phyloP scores from a whole-genome alignment of 2,329 filamentous ascomycete species.

The Curvularia spicifera region DNA sequence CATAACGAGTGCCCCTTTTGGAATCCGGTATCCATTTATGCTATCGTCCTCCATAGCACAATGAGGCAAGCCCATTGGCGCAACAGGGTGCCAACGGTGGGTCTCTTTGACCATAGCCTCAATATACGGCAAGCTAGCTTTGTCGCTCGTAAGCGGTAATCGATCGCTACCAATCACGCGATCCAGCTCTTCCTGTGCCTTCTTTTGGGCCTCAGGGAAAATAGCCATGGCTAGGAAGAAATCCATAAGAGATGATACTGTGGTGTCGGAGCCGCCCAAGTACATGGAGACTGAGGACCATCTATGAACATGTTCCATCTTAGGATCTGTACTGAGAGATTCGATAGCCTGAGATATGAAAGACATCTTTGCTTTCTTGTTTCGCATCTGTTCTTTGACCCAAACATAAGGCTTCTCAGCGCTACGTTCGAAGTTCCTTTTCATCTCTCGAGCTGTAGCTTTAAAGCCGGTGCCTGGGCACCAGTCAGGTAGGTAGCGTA shows the following conservation, averaged over 20 bases:
- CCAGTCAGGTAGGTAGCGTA: constrained; percentile 55
- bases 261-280: constrained; percentile 55
- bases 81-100: constrained; percentile 52
- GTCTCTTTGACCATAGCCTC: constrained; percentile 50
- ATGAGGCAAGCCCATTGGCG: constrained; percentile 45
- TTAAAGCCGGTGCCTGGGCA: constrained; percentile 57
- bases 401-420: constrained; percentile 54
- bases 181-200: constrained; percentile 58
- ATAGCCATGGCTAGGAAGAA: constrained; percentile 62
- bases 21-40: constrained; percentile 51
- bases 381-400: constrained; percentile 51
- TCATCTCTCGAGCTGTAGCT: constrained; percentile 49
- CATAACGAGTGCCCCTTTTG: constrained; percentile 50
- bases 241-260: constrained; percentile 49
- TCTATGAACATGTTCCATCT: constrained; percentile 48
- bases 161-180: constrained; percentile 55
- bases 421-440: constrained; percentile 36
- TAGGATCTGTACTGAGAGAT: constrained; percentile 36
- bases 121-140: constrained; percentile 51
- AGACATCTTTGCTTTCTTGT: constrained; percentile 43
- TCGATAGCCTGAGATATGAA: constrained; percentile 53
- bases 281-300: constrained; percentile 55
- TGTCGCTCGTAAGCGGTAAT: constrained; percentile 58
- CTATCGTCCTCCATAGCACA: constrained; percentile 44
- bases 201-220: constrained; percentile 56